phyloP scores from a whole-genome alignment of 768 basidiomycete genomes.

The Cubamyces lactineus region DNA sequence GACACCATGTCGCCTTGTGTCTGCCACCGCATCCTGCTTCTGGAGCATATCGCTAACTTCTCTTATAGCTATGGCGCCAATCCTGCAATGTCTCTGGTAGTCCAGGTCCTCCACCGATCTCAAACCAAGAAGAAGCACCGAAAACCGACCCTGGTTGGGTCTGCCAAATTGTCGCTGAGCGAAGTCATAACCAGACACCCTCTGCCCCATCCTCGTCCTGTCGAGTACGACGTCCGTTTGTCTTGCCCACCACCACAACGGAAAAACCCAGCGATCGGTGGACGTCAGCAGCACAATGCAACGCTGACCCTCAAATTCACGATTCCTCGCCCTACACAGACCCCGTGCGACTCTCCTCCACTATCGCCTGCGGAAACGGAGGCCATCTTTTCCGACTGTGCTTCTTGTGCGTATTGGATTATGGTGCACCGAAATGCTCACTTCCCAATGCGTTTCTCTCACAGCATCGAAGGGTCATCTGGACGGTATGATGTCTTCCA shows the following conservation, averaged over 20 bases:
- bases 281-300: slow-evolving; percentile 24
- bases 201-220: slow-evolving; percentile 13
- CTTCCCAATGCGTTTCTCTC: no score
- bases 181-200: slow-evolving; percentile 57
- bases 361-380: neutral
- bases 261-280: slow-evolving; percentile 25
- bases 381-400: slow-evolving; percentile 9
- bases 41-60: slow-evolving; percentile 1
- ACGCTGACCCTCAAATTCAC: slow-evolving; percentile 25
- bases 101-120: slow-evolving; percentile 61
- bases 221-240: slow-evolving; percentile 27
- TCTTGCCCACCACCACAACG: slow-evolving; percentile 31
- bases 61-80: slow-evolving; percentile 44
- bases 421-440: no score
- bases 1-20: no score
- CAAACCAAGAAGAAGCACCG: slow-evolving; percentile 66
- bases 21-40: neutral
- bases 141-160: slow-evolving; percentile 58
- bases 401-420: slow-evolving; percentile 7
- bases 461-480: slow-evolving; percentile 21
- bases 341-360: neutral
- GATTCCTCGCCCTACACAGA: slow-evolving; percentile 4
- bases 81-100: slow-evolving; percentile 46
- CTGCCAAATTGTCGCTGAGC: slow-evolving; percentile 50
- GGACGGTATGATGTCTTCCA: slow-evolving; percentile 22